Evolutionary conservation across 169 alveolate species (phyloP).

Genomic region (Babesia microti): DNA sequence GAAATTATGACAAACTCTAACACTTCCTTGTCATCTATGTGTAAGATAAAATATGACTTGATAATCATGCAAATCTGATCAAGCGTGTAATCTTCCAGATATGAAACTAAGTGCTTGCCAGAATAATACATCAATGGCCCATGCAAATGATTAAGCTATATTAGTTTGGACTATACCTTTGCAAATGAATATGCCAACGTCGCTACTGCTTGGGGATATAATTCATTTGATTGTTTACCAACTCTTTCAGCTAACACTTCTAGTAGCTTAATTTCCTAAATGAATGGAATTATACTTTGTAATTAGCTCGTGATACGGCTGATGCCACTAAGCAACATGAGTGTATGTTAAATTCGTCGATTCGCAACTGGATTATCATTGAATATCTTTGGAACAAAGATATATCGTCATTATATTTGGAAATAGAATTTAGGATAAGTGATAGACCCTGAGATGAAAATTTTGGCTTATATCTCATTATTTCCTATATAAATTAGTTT

Average conservation of each 20-base stretch:
- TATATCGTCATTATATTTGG: slow-evolving; percentile 4
- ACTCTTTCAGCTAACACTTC: slow-evolving; percentile 51
- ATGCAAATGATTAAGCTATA: slow-evolving; percentile 38
- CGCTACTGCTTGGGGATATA: slow-evolving; percentile 54
- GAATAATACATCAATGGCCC: slow-evolving; percentile 56
- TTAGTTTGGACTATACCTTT: slow-evolving; percentile 12
- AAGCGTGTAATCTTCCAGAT: slow-evolving; percentile 19
- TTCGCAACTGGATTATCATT: slow-evolving; percentile 4
- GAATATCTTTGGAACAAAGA: not conserved
- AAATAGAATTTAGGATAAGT: slow-evolving; percentile 1
- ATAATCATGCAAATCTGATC: slow-evolving; percentile 30
- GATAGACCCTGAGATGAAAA: slow-evolving; percentile 20
- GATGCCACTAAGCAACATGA: slow-evolving; percentile 28
- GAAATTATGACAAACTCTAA: slow-evolving; percentile 3
- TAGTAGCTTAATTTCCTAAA: slow-evolving; percentile 25
- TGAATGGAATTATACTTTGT: slow-evolving; percentile 13
- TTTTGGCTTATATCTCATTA: slow-evolving; percentile 8
- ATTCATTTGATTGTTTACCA: slow-evolving; percentile 45
- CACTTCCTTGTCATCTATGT: slow-evolving; percentile 19
- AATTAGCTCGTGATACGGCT: slow-evolving; percentile 8
- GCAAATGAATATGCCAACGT: slow-evolving; percentile 50
- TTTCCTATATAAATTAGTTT: too few relatives aligned
- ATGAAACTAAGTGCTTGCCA: slow-evolving; percentile 22
- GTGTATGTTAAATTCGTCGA: slow-evolving; percentile 33
- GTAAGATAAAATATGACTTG: slow-evolving; percentile 15